A percentile compares a stretch with the other conserved stretches of the same genome.
Conservation (phyloP, 345 rosid genomes). For the Eucalyptus tenuipes region DNA sequence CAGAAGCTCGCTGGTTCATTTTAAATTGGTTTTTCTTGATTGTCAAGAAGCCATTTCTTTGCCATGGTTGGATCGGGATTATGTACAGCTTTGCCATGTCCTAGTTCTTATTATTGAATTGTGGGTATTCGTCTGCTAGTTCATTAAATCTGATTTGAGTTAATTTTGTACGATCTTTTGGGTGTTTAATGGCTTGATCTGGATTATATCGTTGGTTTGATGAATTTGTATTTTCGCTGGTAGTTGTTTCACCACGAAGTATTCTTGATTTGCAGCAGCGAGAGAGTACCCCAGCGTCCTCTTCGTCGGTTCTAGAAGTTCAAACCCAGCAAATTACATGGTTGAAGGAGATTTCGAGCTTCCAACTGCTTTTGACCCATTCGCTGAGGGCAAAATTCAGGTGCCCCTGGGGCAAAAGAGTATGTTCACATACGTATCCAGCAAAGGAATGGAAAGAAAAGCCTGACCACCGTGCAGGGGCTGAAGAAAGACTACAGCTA, state of each 20-base stretch:
- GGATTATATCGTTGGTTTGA: background rate
- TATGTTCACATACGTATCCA: constrained; percentile 65
- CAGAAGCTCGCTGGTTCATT: background rate
- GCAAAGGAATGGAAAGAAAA: constrained; percentile 77
- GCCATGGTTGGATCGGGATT: background rate
- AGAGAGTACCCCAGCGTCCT: background rate
- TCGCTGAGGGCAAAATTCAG: constrained; percentile 42
- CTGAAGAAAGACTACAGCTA: constrained; percentile 58
- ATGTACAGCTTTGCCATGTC: background rate
- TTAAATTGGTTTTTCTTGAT: background rate
- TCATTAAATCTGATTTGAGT: background rate
- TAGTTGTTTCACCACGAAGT: background rate
- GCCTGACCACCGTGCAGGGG: constrained; percentile 71
- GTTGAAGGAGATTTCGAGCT: constrained; percentile 50
- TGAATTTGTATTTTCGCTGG: background rate
- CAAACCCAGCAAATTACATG: constrained; percentile 45
- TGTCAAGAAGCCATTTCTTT: background rate
- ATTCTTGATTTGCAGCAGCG: background rate
- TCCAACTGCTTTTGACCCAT: constrained; percentile 61
- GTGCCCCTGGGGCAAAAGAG: constrained; percentile 43
- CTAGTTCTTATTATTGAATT: background rate
- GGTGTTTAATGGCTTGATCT: background rate
- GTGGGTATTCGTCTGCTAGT: background rate
- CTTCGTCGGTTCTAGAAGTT: background rate
- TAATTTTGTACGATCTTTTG: background rate